Percentiles rank a stretch among this genome's conserved stretches.
Evolutionary conservation across 2,329 filamentous ascomycete genomes (phyloP).

Genomic region (Penicillium hordei): DNA sequence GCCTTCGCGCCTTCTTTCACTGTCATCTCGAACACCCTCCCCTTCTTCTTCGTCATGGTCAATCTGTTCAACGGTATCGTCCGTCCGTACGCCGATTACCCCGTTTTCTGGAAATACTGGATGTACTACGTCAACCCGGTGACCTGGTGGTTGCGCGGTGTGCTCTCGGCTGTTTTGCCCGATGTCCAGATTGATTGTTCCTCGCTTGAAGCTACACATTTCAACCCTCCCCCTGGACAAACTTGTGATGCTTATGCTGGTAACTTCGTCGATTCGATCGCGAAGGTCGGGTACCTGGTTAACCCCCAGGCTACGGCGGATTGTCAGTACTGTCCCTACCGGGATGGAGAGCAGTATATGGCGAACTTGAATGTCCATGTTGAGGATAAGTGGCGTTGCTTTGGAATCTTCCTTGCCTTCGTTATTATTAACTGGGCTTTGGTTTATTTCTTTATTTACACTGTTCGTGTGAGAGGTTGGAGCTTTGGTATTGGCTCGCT

Average conservation of each 20-base stretch:
- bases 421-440: constrained; percentile 68
- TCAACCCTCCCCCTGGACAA: constrained; percentile 63
- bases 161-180: constrained; percentile 63
- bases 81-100: constrained; percentile 63
- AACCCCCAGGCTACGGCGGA: constrained; percentile 58
- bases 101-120: constrained; percentile 73
- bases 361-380: constrained; percentile 55
- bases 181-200: constrained; percentile 54
- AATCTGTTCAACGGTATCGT: constrained; percentile 76
- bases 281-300: constrained; percentile 60
- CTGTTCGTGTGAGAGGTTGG: constrained; percentile 68
- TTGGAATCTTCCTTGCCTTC: constrained; percentile 72
- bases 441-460: constrained; percentile 77
- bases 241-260: constrained; percentile 67
- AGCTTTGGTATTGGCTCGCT: constrained; percentile 65
- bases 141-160: constrained; percentile 71
- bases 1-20: constrained; percentile 78
- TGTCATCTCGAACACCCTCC: constrained; percentile 71
- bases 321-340: constrained; percentile 71
- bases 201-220: constrained; percentile 59
- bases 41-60: constrained; percentile 80
- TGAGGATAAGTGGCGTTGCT: constrained; percentile 68
- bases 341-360: constrained; percentile 66
- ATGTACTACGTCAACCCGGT: constrained; percentile 67
- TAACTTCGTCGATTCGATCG: constrained; percentile 53